A percentile compares a stretch with the other conserved stretches of the same genome.
phyloP scores from a whole-genome alignment of 352 stramenopile genomes.

The Pythium chondricola region DNA sequence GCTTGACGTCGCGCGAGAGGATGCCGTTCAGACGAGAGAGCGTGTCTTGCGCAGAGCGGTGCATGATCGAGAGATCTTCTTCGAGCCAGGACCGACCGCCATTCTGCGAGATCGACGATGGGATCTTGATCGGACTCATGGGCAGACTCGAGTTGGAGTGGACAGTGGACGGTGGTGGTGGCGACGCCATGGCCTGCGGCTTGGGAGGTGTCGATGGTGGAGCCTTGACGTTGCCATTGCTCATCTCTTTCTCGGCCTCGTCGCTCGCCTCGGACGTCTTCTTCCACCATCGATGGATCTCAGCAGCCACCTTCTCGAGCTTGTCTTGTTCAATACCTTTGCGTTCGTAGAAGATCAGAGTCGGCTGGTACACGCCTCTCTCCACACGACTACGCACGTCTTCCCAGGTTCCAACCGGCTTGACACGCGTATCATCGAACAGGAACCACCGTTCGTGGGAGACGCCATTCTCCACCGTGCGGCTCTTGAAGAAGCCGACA shows the following conservation, averaged over 20 bases:
- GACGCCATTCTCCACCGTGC: constrained; percentile 42
- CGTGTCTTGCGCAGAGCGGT: constrained; percentile 58
- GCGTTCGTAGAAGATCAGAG: constrained; percentile 77
- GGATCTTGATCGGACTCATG: constrained; percentile 45
- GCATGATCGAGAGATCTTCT: constrained; percentile 46
- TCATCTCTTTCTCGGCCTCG: constrained; percentile 14
- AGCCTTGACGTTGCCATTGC: constrained; percentile 1
- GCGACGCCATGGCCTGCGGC: background rate
- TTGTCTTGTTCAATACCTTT: constrained; percentile 52
- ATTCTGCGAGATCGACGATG: background rate
- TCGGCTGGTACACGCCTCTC: constrained; percentile 74
- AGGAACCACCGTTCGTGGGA: constrained; percentile 64
- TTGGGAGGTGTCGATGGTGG: background rate
- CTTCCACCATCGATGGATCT: constrained; percentile 80
- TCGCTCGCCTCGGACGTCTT: constrained; percentile 28
- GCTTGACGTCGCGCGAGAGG: constrained; percentile 23
- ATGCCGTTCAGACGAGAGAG: constrained; percentile 60
- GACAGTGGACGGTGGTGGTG: background rate
- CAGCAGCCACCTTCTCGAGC: constrained; percentile 53
- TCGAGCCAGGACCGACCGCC: constrained; percentile 29
- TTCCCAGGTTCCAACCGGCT: constrained; percentile 63
- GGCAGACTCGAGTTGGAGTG: constrained; percentile 12
- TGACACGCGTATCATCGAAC: constrained; percentile 82
- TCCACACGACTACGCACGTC: constrained; percentile 72
- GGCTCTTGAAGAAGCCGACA: constrained; percentile 80